Evolutionary conservation across 2,329 filamentous ascomycete genomes (phyloP), one percentile per base, ranked within the genome.

Genomic region (Diaporthe sp.): DNA sequence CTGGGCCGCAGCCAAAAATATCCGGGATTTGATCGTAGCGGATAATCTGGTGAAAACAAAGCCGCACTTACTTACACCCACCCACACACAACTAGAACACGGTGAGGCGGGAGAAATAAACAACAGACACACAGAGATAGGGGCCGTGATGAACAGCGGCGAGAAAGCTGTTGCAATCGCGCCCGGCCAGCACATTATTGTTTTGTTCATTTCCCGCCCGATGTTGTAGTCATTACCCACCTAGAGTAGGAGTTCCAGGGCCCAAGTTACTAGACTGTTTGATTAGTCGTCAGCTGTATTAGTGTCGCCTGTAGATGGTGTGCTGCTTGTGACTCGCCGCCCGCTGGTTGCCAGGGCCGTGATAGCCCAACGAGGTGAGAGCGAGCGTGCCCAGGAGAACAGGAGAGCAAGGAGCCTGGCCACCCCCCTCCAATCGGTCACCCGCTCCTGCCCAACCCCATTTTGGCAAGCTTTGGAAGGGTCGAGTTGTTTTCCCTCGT

Each of bases 401-500:
- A 69, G 61, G 25, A 46, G 65, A 42, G 44, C 46, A 53, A 68
- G 65, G 65, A 39, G 57, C 39, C 58, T 31, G 51, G 42, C 31
- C 17, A 17, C 7, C 44, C 31, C 57, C 39, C 46, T 53, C 46
- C 58, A 51, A 53, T 19, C 25, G 37, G 46, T 44, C 70, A 55
- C n/a, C 31, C 19, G 46, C 71, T 42, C 58, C 51, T 42, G 34
- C 58, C 39, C 71, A 55, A 61, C 58, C 49, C 44, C 28, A 44
- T 44, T 73, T 39, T 65, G 46, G 59, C 37, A 65, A 65, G 70
- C 44, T 28, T 73, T 62, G 13, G 65, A 19, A 53, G 46, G 44
- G 70, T 73, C 70, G 44, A 62, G 58, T 75, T 77, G 76, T 77
- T 77, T 77, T 77, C 73, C 62, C 75, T 76, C 59, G 74, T 76